Conservation (phyloP, 1,284 basidiomycete species). For the Ustilago esculenta region DNA sequence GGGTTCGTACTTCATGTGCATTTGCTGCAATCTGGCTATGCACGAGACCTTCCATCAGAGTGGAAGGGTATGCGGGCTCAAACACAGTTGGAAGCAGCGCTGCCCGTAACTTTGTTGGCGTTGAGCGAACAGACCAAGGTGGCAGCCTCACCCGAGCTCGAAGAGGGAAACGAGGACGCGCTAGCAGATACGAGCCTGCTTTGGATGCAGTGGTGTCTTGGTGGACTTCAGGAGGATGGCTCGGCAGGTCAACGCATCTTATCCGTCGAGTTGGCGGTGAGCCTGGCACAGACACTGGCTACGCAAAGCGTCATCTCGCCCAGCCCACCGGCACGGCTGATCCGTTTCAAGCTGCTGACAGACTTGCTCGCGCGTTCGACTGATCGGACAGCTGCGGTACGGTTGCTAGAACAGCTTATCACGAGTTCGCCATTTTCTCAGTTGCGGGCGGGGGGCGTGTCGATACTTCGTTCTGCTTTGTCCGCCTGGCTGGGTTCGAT, state of each 20-base stretch:
- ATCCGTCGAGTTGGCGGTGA: conserved; percentile 20
- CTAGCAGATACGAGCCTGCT: conserved; percentile 40
- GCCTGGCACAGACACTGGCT: conserved; percentile 47
- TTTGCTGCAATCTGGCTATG: conserved; percentile 36
- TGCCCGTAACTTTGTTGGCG: conserved; percentile 33
- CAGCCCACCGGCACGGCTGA: conserved; percentile 29
- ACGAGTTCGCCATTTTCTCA: conserved; percentile 50
- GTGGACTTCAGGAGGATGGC: conserved; percentile 16
- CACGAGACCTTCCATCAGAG: conserved; percentile 25
- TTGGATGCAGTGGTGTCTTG: conserved; percentile 44
- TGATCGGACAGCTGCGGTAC: conserved; percentile 12
- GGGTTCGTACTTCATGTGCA: conserved; percentile 39
- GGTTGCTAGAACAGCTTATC: conserved; percentile 35
- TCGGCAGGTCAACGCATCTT: conserved; percentile 11
- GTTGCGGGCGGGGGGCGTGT: conserved; percentile 35
- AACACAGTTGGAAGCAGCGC: conserved; percentile 35
- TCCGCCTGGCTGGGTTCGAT: neutral
- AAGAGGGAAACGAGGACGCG: conserved; percentile 34
- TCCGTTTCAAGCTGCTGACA: conserved; percentile 41
- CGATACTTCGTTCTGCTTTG: conserved; percentile 20
- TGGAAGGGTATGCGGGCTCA: conserved; percentile 35
- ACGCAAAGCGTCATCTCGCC: conserved; percentile 54
- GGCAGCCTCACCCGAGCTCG: conserved; percentile 28
- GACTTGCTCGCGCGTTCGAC: conserved; percentile 21
- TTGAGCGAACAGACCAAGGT: conserved; percentile 37